These are phyloP conservation scores for Grifola frondosa DNA, from an alignment of 1,284 basidiomycete species.

Conservation along the genomic window DNA sequence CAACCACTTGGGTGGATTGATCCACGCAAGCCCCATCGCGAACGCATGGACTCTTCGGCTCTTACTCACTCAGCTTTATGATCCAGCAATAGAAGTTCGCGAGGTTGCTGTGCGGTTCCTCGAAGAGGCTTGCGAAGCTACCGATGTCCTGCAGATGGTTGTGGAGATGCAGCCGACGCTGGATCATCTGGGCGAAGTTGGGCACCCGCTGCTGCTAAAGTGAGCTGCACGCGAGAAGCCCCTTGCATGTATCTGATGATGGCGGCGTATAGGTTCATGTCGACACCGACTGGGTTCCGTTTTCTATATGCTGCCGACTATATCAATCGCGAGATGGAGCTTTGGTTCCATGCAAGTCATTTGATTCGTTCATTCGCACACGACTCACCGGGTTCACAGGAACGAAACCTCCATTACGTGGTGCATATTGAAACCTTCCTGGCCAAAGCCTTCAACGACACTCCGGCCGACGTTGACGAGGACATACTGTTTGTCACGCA, in stretches of 20 bases:
- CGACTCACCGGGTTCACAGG: no score
- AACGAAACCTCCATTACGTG: slow-evolving; percentile 84
- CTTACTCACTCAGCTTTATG: slow-evolving; percentile 93
- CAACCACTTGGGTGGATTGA: slow-evolving; percentile 80
- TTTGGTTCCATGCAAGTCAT: slow-evolving; percentile 88
- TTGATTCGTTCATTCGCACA: no score
- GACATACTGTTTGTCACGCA: slow-evolving; percentile 51
- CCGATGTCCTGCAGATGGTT: slow-evolving; percentile 83
- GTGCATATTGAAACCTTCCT: slow-evolving; percentile 87
- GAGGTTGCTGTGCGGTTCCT: slow-evolving; percentile 87
- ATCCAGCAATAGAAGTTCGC: slow-evolving; percentile 86
- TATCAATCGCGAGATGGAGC: slow-evolving; percentile 92
- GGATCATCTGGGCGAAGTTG: slow-evolving; percentile 93
- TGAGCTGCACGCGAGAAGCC: slow-evolving; percentile 36
- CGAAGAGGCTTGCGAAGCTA: slow-evolving; percentile 86
- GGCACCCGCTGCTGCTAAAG: slow-evolving; percentile 87
- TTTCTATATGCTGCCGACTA: slow-evolving; percentile 92
- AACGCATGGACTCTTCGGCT: slow-evolving; percentile 87
- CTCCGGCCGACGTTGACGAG: slow-evolving; percentile 60
- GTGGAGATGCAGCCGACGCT: slow-evolving; percentile 94
- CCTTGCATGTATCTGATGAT: background rate
- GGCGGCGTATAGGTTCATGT: slow-evolving; percentile 77
- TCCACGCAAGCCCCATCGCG: slow-evolving; percentile 59
- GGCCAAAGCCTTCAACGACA: slow-evolving; percentile 69
- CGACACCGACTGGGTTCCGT: slow-evolving; percentile 88